Conservation (phyloP, 768 basidiomycete species). For the Mycena floridula region DNA sequence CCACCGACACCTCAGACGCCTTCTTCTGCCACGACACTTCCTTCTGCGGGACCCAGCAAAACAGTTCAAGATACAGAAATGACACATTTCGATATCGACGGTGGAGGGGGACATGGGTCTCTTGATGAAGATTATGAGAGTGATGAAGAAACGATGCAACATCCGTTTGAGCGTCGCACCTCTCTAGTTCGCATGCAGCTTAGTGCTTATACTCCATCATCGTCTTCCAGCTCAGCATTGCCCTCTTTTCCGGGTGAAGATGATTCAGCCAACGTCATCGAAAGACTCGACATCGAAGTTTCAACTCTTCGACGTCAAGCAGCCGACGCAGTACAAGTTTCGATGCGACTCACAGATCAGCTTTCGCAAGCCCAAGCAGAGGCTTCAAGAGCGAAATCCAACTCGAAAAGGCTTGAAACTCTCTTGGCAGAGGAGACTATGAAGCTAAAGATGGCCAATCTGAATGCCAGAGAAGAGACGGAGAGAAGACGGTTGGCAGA, state of each 20-base stretch:
- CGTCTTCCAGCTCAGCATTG: neutral
- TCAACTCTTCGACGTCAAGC: constrained; percentile 58
- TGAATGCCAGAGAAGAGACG: constrained; percentile 7
- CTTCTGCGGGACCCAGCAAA: constrained; percentile 11
- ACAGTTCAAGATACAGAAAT: constrained; percentile 21
- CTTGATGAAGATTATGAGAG: constrained; percentile 56
- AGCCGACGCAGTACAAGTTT: constrained; percentile 60
- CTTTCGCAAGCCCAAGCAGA: constrained; percentile 63
- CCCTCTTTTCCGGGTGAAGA: constrained; percentile 19
- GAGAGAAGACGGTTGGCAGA: neutral
- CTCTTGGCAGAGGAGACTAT: constrained; percentile 56
- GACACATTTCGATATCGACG: constrained; percentile 7
- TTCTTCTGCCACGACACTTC: constrained; percentile 12
- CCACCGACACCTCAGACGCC: constrained; percentile 32
- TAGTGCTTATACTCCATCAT: constrained; percentile 2
- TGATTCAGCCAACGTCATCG: constrained; percentile 38
- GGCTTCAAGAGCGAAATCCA: constrained; percentile 45
- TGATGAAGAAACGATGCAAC: constrained; percentile 51
- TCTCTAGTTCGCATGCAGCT: constrained; percentile 26
- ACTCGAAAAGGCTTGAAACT: constrained; percentile 48
- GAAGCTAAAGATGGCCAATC: constrained; percentile 45
- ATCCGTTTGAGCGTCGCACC: constrained; percentile 38
- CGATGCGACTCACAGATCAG: constrained; percentile 62
- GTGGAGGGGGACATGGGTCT: constrained; percentile 10
- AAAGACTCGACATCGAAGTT: constrained; percentile 63